phyloP scores from a whole-genome alignment of 192 early-diverging fungal genomes.

The Mortierella antarctica region DNA sequence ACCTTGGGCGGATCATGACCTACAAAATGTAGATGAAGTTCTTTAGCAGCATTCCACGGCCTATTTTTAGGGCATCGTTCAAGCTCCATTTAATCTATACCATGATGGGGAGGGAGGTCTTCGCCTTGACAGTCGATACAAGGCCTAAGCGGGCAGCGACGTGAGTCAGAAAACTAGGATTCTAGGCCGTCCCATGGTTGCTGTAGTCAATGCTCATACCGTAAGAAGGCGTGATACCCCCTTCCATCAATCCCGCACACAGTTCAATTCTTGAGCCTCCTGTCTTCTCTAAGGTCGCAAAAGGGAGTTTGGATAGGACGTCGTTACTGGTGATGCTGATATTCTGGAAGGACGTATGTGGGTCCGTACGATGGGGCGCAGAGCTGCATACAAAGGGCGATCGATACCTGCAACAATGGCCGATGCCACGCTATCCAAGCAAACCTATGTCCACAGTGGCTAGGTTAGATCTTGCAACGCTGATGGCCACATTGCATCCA shows the following conservation, averaged over 20 bases:
- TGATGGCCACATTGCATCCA: too few relatives aligned
- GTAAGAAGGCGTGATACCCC: constrained; percentile 71
- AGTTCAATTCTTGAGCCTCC: constrained; percentile 71
- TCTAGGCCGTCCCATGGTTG: background rate
- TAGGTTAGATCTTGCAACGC: background rate
- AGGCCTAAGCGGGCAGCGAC: constrained; percentile 33
- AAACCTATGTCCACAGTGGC: constrained; percentile 13
- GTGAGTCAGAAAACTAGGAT: background rate
- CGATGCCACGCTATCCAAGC: constrained; percentile 38
- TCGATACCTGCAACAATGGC: constrained; percentile 38
- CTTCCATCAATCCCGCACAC: constrained; percentile 73
- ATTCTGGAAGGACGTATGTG: background rate
- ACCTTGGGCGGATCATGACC: constrained; percentile 73
- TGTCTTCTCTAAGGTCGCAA: constrained; percentile 51
- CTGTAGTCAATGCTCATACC: constrained; percentile 31
- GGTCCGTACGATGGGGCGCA: background rate
- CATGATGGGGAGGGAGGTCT: constrained; percentile 65
- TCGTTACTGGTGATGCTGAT: too few relatives aligned
- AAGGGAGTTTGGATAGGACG: background rate
- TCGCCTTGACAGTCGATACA: constrained; percentile 45
- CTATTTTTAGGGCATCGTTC: background rate
- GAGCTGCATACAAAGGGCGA: background rate
- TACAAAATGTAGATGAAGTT: background rate
- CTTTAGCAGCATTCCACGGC: background rate
- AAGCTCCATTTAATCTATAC: constrained; percentile 13